Base-by-base conservation (phyloP, 208 protist genomes). In the Trypanosomatidae sp. region DNA sequence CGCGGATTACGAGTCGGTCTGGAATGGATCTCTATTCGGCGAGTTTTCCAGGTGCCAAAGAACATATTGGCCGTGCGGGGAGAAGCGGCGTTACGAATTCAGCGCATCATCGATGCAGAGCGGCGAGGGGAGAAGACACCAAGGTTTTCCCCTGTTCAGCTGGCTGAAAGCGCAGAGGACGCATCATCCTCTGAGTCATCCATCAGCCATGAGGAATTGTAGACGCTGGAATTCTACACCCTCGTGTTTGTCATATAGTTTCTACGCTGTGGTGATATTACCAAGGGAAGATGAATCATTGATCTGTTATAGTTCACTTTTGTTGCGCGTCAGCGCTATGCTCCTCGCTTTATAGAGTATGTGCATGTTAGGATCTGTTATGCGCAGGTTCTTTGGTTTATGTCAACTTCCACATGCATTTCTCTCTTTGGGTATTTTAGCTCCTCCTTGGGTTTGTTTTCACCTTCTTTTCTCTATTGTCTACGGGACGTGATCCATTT, bases 21-120 rank as follows among this genome's bases (percentile, higher is more conserved):
- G 9, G 81, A 80, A 30, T 92, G 87, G 87, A 79, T 90, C 1
- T 52, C 58, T 43, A 30, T 88, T n/a, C 67, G 71, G 9, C 81
- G 79, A 30, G 71, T 92, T 1, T 92, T 81, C 41, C 53, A 68
- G 58, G 77, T 88, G 22, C 87, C 87, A 15, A 71, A 76, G 39
- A 81, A 92, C 71, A 56, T 92, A 13, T 62, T 22, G n/a, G 78
- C 76, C 0, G 70, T 90, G 15, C 62, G 53, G 1, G 69, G 67
- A 44, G 69, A 70, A 41, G 75, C 62, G 4, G 59, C 69, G 39
- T 47, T 41, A 8, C 44, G 75, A 8, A 71, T 79, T 71, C 49
- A 79, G 46, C 52, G 62, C 30, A 79, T 75, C 52, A 83, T 70
- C 60, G 62, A 77, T 49, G 71, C 50, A 49, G 82, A 60, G 73